These are phyloP conservation scores for Rhizopogon vulgaris DNA, from an alignment of 768 basidiomycete genomes.

Conservation along the genomic window DNA sequence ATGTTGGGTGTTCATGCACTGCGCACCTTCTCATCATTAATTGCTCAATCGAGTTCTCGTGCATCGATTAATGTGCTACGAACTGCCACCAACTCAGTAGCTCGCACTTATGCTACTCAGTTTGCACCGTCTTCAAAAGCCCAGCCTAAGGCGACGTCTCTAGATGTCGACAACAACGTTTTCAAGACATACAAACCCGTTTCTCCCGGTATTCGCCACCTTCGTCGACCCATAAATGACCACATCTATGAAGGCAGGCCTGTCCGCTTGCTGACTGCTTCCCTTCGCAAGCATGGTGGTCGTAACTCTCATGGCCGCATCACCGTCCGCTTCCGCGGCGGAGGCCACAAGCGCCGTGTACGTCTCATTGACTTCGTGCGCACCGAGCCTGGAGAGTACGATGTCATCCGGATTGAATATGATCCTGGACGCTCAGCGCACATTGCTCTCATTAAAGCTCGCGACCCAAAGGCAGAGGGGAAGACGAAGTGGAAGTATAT, in stretches of 20 bases:
- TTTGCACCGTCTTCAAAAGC: conserved; percentile 18
- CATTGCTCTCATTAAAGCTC: conserved; percentile 79
- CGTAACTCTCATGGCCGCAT: conserved; percentile 79
- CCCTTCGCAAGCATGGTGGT: conserved; percentile 82
- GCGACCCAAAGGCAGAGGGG: conserved; percentile 47
- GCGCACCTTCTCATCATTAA: conserved; percentile 8
- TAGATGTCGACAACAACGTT: conserved; percentile 41
- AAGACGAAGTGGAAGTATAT: conserved; percentile 80
- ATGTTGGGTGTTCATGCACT: conserved; percentile 18
- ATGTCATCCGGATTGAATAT: conserved; percentile 93
- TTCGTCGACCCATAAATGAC: conserved; percentile 71
- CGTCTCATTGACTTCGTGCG: conserved; percentile 84
- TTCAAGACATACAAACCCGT: conserved; percentile 92
- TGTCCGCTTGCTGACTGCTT: conserved; percentile 71
- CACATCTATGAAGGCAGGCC: conserved; percentile 88
- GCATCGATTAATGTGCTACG: conserved; percentile 6
- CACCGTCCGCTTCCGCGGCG: conserved; percentile 84
- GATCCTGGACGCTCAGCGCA: conserved; percentile 93
- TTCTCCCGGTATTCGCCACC: conserved; percentile 81
- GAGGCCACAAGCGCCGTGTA: conserved; percentile 84
- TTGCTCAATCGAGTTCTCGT: conserved; percentile 3
- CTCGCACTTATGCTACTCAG: conserved; percentile 33
- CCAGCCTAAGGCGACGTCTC: conserved; percentile 27
- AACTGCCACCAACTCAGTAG: conserved; percentile 10
- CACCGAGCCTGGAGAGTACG: conserved; percentile 70